Base-by-base conservation (phyloP, 1,284 basidiomycete genomes). In the Ustilago shanxiensis region DNA sequence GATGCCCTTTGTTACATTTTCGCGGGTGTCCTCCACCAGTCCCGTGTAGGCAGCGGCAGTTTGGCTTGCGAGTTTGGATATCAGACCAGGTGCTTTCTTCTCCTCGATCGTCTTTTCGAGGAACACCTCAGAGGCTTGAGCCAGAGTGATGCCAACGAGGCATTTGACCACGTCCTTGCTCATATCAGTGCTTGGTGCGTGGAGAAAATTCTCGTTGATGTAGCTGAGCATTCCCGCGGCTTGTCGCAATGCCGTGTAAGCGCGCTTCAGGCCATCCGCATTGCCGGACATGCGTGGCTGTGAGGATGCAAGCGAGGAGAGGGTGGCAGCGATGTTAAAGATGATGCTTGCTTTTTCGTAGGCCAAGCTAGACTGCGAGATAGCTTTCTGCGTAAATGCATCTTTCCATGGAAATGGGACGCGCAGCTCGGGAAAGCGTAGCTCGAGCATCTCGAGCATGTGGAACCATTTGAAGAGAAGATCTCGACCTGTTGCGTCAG, bases 381-480 rank as follows among this genome's bases (percentile, higher is more conserved):
- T 97, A 66, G 92, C 89, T 87, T 98, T 97, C 20, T 82, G 76
- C 47, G 95, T 98, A 88, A 99, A 99, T 7, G 96, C 95, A 86
- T 99, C 97, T 80, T 92, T 90, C 90, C 96, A 99, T 0, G 93
- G 92, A 83, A 99, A 99, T 66, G 93, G 93, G 81, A 98, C 94
- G 82, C 94, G 91, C 71, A 99, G 93, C 86, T 99, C 97, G 8
- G 96, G 91, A 87, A 99, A 99, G 31, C 97, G 91, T 57, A 99
- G 90, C 85, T 99, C 97, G 41, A 99, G 91, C 31, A 99, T 90
- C 85, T 99, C 97, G 39, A 99, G 92, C 87, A 99, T 96, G 49
- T 97, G 96, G 88, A 99, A 99, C 89, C 99, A 99, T 87, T 97
- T 98, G 91, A 96, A 98, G 53, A 99, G 89, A 26, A 99, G 89